Conservation (phyloP, 208 protist species). For the Plasmodiophora brassicae region DNA sequence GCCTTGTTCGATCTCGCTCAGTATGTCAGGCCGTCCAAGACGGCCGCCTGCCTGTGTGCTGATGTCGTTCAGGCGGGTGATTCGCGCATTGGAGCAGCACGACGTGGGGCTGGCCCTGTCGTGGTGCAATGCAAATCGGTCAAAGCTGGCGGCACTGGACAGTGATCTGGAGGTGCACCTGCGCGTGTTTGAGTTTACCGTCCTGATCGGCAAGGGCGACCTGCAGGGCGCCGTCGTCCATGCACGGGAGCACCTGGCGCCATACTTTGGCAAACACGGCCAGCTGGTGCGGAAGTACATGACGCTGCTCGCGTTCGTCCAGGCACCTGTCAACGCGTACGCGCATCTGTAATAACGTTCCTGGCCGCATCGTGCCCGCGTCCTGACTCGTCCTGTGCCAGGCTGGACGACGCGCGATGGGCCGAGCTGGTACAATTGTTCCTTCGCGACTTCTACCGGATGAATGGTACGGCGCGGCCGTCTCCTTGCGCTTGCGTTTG, state of each 20-base stretch:
- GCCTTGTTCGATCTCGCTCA: neutral
- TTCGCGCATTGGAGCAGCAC: neutral
- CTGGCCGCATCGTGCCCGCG: too few relatives aligned
- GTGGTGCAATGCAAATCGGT: neutral
- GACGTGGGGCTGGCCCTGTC: neutral
- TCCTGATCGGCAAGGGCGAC: neutral
- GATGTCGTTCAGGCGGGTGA: too few relatives aligned
- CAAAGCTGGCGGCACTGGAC: neutral
- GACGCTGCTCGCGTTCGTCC: neutral
- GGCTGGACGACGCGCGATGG: slow-evolving; percentile 12
- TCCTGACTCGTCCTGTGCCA: neutral
- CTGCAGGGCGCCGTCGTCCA: slow-evolving; percentile 38
- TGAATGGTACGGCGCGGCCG: neutral
- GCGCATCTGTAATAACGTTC: too few relatives aligned
- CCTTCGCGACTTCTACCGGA: neutral
- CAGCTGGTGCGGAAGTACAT: neutral
- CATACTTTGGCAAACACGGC: neutral
- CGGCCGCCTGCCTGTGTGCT: too few relatives aligned
- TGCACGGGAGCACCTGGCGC: slow-evolving; percentile 38
- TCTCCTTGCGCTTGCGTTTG: neutral
- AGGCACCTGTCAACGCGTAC: neutral
- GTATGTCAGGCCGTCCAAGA: too few relatives aligned
- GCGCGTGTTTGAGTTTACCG: neutral
- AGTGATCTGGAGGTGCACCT: neutral
- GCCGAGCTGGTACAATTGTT: neutral